Conservation (phyloP, 2,329 filamentous ascomycete species). For the Nemania sp. region DNA sequence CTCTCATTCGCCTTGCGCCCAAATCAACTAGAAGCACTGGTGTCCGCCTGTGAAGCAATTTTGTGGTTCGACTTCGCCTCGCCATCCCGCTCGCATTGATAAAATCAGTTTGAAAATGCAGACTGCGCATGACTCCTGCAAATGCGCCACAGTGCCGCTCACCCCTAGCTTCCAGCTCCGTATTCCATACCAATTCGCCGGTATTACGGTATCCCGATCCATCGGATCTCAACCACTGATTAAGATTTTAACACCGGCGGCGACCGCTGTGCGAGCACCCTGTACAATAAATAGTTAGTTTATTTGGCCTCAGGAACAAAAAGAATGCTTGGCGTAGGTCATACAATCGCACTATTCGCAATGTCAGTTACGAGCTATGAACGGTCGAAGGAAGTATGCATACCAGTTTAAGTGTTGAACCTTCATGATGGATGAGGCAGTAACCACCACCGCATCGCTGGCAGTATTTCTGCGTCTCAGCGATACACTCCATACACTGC, state of each 20-base stretch:
- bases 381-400: slow-evolving; percentile 34
- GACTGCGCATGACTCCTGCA: too few relatives aligned
- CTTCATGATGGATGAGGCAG: slow-evolving; percentile 81
- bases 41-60: neutral
- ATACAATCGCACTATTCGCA: slow-evolving; percentile 51
- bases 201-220: too few relatives aligned
- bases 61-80: neutral
- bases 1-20: neutral
- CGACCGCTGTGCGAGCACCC: slow-evolving; percentile 46
- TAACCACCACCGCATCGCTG: slow-evolving; percentile 76
- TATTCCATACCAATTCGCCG: too few relatives aligned
- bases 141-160: too few relatives aligned
- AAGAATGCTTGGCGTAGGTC: slow-evolving; percentile 23
- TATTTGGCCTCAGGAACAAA: slow-evolving; percentile 15
- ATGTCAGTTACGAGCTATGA: slow-evolving; percentile 35
- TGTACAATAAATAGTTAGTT: slow-evolving; percentile 25
- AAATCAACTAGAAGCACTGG: neutral
- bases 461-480: slow-evolving; percentile 71
- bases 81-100: neutral
- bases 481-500: slow-evolving; percentile 76
- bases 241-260: slow-evolving; percentile 35
- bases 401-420: slow-evolving; percentile 67
- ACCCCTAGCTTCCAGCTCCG: too few relatives aligned
- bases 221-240: too few relatives aligned
- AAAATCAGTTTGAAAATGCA: too few relatives aligned